Base-by-base conservation (phyloP, 2,329 filamentous ascomycete genomes). In the Talaromyces piceae region DNA sequence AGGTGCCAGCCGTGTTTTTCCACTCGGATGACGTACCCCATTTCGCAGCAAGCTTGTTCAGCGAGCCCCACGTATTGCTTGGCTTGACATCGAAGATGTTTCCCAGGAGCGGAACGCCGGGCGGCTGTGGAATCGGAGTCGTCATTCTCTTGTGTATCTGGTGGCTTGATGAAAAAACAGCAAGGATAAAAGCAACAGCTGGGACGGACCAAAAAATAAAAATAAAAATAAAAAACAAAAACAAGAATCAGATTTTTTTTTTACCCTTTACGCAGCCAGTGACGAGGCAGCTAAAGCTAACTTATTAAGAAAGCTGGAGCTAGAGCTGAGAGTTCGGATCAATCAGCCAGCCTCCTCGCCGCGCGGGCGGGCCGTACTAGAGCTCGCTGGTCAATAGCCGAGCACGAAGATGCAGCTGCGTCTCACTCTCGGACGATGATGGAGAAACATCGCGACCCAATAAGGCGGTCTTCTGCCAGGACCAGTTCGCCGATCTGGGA, bases 61-160 rank as follows among this genome's bases (percentile, higher is more conserved):
- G 65, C 20, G 76, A 78, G 44, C 65, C 67, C 73, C 74, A 77
- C 2, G 74, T 74, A 54, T 79, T 75, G 54, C 61, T 71, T 1
- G 73, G 67, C 53, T 77, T 66, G 46, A 80, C 54, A 51, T 78
- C 73, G 33, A 75, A 70, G 45, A 80, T 59, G 55, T 80, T 80
- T 6, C 77, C 77, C 23, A 80, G 56, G 22, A 80, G 55, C 2
- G 76, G 76, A 22, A 77, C 59, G 8, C 74, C 75, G 1, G 71
- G 72, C 3, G 77, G 77, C 49, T 72, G 68, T 11, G 77, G 77
- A 45, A 80, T 79, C 8, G 73, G 71, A 12, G 66, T 67, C 26
- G 75, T 66, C 76, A 72, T 72, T 22, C 39, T 59, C n/a, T 12
- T 22, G 4, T 25, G 7, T 23, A 3, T 5, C 8, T 41, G 12